These are phyloP conservation scores for Entomortierella parvispora DNA, from an alignment of 192 early-diverging fungal genomes.

Conservation along the genomic window DNA sequence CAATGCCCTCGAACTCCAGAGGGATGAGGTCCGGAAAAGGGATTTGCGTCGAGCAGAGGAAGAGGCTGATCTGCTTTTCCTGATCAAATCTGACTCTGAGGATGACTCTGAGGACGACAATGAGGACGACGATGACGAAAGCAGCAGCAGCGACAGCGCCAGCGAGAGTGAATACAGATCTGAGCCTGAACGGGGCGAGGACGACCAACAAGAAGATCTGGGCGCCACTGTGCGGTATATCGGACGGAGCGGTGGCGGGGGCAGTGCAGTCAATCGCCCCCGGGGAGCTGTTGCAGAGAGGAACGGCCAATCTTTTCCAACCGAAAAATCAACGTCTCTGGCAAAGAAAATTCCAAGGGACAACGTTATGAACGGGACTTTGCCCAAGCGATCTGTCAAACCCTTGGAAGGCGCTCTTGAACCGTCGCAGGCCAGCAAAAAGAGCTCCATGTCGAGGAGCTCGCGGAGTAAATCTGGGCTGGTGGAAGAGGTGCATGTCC, in stretches of 20 bases:
- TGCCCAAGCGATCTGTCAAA: too few relatives aligned
- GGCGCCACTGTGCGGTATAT: too few relatives aligned
- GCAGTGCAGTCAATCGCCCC: too few relatives aligned
- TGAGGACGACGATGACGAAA: background rate
- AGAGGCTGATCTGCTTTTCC: conserved; percentile 16
- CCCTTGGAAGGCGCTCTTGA: too few relatives aligned
- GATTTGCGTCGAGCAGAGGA: conserved; percentile 14
- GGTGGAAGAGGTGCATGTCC: conserved; percentile 43
- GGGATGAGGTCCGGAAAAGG: background rate
- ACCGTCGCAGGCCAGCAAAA: too few relatives aligned
- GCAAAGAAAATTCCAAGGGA: too few relatives aligned
- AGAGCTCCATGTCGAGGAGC: too few relatives aligned
- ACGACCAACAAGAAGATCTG: background rate
- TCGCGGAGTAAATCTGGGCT: conserved; percentile 5
- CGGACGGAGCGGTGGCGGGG: too few relatives aligned
- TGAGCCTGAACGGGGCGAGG: conserved; percentile 8
- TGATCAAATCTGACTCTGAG: conserved; percentile 23
- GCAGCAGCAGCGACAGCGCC: conserved; percentile 10
- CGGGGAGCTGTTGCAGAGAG: too few relatives aligned
- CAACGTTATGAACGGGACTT: too few relatives aligned
- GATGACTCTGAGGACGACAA: conserved; percentile 20
- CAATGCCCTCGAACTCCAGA: conserved; percentile 20
- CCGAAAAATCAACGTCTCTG: too few relatives aligned
- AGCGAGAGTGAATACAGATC: conserved; percentile 17
- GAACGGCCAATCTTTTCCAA: too few relatives aligned